Base-by-base conservation (phyloP, 192 early-diverging fungal species). In the Umbelopsis sp. region DNA sequence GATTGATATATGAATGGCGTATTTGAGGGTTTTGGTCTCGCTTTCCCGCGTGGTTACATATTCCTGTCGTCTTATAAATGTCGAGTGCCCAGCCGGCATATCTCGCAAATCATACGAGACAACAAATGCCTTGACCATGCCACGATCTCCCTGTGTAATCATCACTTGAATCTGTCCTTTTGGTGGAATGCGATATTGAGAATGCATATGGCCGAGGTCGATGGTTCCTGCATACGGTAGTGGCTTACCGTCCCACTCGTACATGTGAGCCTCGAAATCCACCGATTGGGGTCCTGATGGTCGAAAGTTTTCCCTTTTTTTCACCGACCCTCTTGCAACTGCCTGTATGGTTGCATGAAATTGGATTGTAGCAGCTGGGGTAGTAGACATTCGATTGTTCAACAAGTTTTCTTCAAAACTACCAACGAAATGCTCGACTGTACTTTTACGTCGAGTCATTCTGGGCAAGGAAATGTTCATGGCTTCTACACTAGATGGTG, bases 271-370 rank as follows among this genome's bases (percentile, higher is more conserved):
- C 17, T 62, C 56, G 31, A 62, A 62, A 62, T 62, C 56, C 0
- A 62, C 16, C 1, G 56, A 17, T 7, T 29, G 26, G 12, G 56
- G 56, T 34, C 56, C 31, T 34, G 56, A 62, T 6, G 56, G 26
- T 62, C 56, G 12, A 34, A 62, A 62, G n/a, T 62, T 62, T n/a
- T 62, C 56, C 34, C 56, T 62, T 26, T 62, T 62, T 31, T 62
- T 62, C 8, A 20, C 56, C 26, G 56, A 62, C 5, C 56, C 56
- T 20, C 56, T 22, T 2, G 56, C 56, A 10, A 62, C 56, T 12
- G 56, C 56, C 14, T n/a, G n/a, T 4, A 62, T 62, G 4, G 26
- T 62, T 31, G 56, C 56, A 6, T 62, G 25, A 20, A 62, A 62
- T 34, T 62, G 56, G 3, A 62, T 62, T 12, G 56, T 34, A 5